Evolutionary conservation across 2,329 filamentous ascomycete genomes (phyloP), one percentile per base, ranked within the genome.

Genomic region (Cercospora brassicicola): DNA sequence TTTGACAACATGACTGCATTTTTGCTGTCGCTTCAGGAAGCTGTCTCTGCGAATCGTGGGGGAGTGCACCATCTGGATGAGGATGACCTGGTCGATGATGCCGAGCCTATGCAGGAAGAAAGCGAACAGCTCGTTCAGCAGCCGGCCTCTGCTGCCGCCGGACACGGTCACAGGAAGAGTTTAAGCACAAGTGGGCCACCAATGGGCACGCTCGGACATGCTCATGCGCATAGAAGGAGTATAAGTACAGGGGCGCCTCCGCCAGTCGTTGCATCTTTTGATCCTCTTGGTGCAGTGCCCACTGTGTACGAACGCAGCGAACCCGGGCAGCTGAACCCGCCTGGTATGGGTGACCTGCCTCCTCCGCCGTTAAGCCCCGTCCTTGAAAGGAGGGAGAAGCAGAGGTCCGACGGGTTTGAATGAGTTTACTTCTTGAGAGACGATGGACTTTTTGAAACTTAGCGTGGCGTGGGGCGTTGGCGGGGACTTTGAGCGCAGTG

Each of bases 21-120:
- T 73, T 87, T 94, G 70, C 84, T 88, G 56, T 87, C 89, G 1
- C 81, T 94, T 53, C 88, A 89, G 73, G 86, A 90, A 20, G 89
- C 88, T 0, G 88, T 89, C 30, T 85, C 80, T 9, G 78, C 72
- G 0, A 76, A 81, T 23, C 72, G 81, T 11, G 71, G 80, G 2
- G 74, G 74, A n/a, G 71, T 72, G 6, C 73, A 66, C 66, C 76
- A 70, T 82, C 73, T 79, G 78, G 72, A 74, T 79, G 72, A 70
- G 55, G 72, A 68, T 26, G 75, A 76, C 59, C 57, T 76, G 39
- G 66, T 78, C 81, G 23, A 74, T 8, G 66, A 69, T 9, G 62
- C 62, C 15, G 78, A 79, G 67, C 69, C 73, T 1, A 71, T 79
- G 56, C 77, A 79, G 62, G 73, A 75, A 51, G 64, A 76, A 23